Evolutionary conservation across 1,139 yeast genomes (phyloP).

Genomic region (Candida neerlandica): DNA sequence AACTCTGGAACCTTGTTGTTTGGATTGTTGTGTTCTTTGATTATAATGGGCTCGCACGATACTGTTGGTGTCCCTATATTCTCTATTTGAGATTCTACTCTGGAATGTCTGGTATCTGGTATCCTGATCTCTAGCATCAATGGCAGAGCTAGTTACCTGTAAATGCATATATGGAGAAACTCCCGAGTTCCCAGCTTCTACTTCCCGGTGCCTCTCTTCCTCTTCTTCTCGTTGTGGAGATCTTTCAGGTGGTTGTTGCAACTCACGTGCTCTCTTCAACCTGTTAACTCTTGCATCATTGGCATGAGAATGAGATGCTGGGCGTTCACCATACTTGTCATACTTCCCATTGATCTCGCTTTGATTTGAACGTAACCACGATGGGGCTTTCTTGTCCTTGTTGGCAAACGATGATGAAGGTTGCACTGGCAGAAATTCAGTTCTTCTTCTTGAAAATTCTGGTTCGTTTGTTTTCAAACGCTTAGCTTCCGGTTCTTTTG

Average conservation of each 20-base stretch:
- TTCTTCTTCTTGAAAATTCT: constrained; percentile 28
- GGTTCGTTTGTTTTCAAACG: constrained; percentile 12
- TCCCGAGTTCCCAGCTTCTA: constrained; percentile 13
- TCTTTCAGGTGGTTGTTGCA: constrained; percentile 1
- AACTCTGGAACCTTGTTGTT: constrained; percentile 60
- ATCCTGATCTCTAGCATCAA: constrained; percentile 12
- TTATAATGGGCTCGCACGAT: constrained; percentile 85
- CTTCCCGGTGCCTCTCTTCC: constrained; percentile 7
- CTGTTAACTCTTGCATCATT: constrained; percentile 6
- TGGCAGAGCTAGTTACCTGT: constrained; percentile 34
- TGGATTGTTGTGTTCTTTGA: constrained; percentile 74
- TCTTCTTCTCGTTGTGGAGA: constrained; percentile 5
- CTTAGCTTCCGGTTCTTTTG: constrained; percentile 9
- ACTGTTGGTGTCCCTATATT: constrained; percentile 48
- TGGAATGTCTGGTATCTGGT: constrained; percentile 41
- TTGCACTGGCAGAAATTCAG: neutral
- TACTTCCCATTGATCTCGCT: constrained; percentile 33
- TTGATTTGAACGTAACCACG: constrained; percentile 36
- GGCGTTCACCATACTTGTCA: constrained; percentile 40
- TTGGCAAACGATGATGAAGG: constrained; percentile 30
- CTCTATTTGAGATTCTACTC: constrained; percentile 39
- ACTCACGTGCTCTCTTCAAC: constrained; percentile 12
- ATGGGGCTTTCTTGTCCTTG: constrained; percentile 31
- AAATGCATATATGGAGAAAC: constrained; percentile 36
- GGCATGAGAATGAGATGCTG: constrained; percentile 3